Conservation (phyloP, 225 moss, liverwort and hornwort genomes). For the Neckera pumila region DNA sequence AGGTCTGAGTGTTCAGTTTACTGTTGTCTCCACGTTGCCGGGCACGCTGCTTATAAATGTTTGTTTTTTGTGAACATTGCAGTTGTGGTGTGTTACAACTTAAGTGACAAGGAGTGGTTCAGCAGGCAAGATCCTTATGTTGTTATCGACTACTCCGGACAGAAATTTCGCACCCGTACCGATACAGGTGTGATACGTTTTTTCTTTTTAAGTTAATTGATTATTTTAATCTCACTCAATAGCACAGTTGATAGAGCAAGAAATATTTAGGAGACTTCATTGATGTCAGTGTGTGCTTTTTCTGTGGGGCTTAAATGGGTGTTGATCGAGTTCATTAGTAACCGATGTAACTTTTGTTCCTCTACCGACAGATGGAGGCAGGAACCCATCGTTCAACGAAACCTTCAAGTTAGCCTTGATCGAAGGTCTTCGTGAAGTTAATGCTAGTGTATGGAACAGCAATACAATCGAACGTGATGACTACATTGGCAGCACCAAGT, state of each 20-base stretch:
- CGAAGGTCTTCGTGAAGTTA: conserved; percentile 77
- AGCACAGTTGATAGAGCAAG: background rate
- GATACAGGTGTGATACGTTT: conserved; percentile 47
- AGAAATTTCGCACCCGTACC: conserved; percentile 53
- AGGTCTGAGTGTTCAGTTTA: background rate
- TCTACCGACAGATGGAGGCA: conserved; percentile 85
- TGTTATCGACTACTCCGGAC: conserved; percentile 51
- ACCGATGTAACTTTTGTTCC: background rate
- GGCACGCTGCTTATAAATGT: background rate
- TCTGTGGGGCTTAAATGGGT: background rate
- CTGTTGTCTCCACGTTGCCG: background rate
- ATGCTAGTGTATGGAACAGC: conserved; percentile 76
- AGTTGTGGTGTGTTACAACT: conserved; percentile 63
- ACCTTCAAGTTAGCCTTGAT: conserved; percentile 61
- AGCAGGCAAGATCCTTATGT: conserved; percentile 85
- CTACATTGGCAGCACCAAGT: conserved; percentile 72
- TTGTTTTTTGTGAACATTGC: background rate
- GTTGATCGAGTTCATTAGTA: background rate
- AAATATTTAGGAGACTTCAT: background rate
- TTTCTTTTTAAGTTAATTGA: too few species aligned
- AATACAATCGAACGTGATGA: conserved; percentile 68
- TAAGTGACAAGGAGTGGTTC: conserved; percentile 82
- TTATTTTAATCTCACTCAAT: background rate
- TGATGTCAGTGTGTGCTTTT: background rate
- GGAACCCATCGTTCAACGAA: conserved; percentile 78